Evolutionary conservation across 2,329 filamentous ascomycete genomes (phyloP), one percentile per base, ranked within the genome.

Genomic region (Aquanectria penicillioides): DNA sequence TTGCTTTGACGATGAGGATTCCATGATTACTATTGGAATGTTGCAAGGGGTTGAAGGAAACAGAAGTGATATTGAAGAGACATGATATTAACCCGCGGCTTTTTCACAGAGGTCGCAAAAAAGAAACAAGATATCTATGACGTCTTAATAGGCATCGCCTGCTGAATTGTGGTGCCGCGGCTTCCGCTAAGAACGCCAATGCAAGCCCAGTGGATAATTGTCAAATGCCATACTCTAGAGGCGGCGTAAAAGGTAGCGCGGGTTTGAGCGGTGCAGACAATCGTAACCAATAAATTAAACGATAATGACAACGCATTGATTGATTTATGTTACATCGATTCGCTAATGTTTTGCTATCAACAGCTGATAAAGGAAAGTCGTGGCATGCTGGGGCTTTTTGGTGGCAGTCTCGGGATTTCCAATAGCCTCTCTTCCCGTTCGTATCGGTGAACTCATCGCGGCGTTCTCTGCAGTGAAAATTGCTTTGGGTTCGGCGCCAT

Each of bases 401-500:
- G n/a, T n/a, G n/a, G n/a, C n/a, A n/a, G n/a, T n/a, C n/a, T n/a
- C n/a, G n/a, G n/a, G n/a, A n/a, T n/a, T n/a, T n/a, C n/a, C n/a
- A n/a, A n/a, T n/a, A n/a, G n/a, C n/a, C n/a, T n/a, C n/a, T n/a
- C n/a, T n/a, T n/a, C n/a, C n/a, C n/a, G n/a, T 57, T 52, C 55
- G 47, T 52, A 46, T 40, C 26, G 47, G 55, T 25, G 20, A 51
- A 31, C 31, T 17, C 36, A 15, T n/a, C 31, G 7, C 23, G 31
- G 6, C 22, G 23, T 18, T 18, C 7, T 43, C 47, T 38, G 53
- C 53, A 38, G 28, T 40, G 36, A 34, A 17, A 36, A 12, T 49
- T 43, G 44, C 47, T 49, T 49, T 56, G 15, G 40, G 47, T 44
- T 43, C 46, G 18, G 53, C 25, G 20, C n/a, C 41, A 47, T 57